Evolutionary conservation across 148 eudicot genomes (phyloP), one percentile per base, ranked within the genome.

Genomic region (Cornus florida): DNA sequence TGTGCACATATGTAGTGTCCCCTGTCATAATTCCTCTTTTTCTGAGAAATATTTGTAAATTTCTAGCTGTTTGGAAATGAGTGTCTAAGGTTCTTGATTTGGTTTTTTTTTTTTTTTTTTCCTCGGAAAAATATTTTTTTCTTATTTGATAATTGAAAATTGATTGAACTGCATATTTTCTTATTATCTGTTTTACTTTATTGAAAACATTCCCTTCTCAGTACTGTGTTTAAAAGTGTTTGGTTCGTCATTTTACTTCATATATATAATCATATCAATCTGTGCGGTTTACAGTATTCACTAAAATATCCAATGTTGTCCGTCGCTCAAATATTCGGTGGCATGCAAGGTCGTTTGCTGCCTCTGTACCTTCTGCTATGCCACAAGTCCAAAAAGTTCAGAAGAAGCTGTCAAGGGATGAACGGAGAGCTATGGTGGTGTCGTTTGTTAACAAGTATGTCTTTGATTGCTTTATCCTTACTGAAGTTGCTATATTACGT

Each of bases 401-500:
- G 59, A 77, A 71, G 74, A 80, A 73, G 70, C 5, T 81, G 59
- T 31, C 86, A 73, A 81, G 69, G 46, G 79, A 65, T 69, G 84
- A 80, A 65, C 83, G 86, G 50, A 33, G 70, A 69, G 70, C 71
- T 53, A 77, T 84, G 84, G 84, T 84, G 66, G 78, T 74, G 70
- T 69, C 70, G n/a, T 84, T 41, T 38, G 84, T 84, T 39, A 74
- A 48, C 72, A 74, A 74, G 86, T 84, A 84, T 35, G 12, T n/a
- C 31, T 68, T 66, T 46, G 6, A 28, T 24, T 50, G 38, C 10
- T 35, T 83, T 19, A 62, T 22, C 74, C 68, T 69, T 43, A 31
- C 65, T 20, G 41, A 28, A 65, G 7, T 41, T 75, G 19, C 53
- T 43, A 66, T 5, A 41, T 65, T 48, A 12, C 62, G 24, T 74